phyloP scores from a whole-genome alignment of 331 rosid genomes.

The Quercus tomentella region DNA sequence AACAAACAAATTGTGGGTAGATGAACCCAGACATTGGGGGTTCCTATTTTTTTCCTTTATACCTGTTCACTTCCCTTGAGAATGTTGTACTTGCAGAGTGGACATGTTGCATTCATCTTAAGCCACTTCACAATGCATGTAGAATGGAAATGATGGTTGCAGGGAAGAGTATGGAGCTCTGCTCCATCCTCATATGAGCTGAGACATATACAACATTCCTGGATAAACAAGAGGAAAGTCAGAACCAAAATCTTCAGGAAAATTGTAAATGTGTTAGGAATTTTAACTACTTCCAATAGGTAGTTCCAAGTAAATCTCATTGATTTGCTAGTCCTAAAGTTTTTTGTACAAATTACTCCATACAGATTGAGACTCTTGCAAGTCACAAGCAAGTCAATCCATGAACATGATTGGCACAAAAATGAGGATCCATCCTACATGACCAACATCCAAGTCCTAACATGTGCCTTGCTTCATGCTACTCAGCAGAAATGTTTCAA shows the following conservation, averaged over 20 bases:
- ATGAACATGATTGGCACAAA: background rate
- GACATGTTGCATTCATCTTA: slow-evolving; percentile 97
- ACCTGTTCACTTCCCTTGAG: slow-evolving; percentile 77
- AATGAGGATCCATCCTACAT: background rate
- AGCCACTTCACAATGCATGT: slow-evolving; percentile 88
- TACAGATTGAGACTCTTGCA: background rate
- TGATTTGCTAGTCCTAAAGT: background rate
- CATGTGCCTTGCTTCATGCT: background rate
- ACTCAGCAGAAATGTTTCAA: background rate
- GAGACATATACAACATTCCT: slow-evolving; percentile 99
- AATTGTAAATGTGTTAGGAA: background rate
- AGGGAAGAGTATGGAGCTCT: slow-evolving; percentile 90
- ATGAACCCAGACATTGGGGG: slow-evolving; percentile 17
- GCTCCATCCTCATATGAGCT: slow-evolving; percentile 80
- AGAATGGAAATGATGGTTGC: slow-evolving; percentile 92
- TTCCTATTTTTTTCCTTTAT: slow-evolving; percentile 27
- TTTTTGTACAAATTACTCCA: background rate
- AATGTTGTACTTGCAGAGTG: slow-evolving; percentile 95
- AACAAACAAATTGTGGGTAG: slow-evolving; percentile 12
- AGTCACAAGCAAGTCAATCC: background rate
- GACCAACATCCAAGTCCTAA: background rate
- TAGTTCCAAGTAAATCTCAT: background rate
- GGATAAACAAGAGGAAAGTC: slow-evolving; percentile 6
- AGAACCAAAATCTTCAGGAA: background rate
- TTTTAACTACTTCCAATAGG: background rate